These are phyloP conservation scores for Phaeosphaeriaceae sp. DNA, from an alignment of 2,329 filamentous ascomycete species.

Conservation along the genomic window DNA sequence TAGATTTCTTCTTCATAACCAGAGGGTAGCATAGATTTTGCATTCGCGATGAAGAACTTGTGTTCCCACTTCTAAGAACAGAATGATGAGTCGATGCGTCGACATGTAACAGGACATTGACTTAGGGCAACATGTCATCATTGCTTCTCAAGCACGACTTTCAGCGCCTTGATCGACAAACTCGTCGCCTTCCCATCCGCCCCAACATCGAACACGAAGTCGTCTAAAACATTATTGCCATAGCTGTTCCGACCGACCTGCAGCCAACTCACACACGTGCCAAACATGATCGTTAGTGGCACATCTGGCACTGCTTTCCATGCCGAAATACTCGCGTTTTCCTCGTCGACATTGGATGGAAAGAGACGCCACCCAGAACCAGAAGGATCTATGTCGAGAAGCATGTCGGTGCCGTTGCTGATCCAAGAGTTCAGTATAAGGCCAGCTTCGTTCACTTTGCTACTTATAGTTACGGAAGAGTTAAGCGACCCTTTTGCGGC, in stretches of 20 bases:
- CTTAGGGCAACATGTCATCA: background rate
- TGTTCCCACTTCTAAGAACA: too few relatives aligned
- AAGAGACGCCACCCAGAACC: background rate
- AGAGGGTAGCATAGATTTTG: too few relatives aligned
- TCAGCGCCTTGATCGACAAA: background rate
- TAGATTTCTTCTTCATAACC: too few relatives aligned
- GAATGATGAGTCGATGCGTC: background rate
- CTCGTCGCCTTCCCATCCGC: background rate
- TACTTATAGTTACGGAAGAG: background rate
- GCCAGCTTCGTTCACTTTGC: background rate
- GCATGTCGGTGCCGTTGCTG: background rate
- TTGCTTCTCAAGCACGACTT: background rate
- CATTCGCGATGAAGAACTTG: too few relatives aligned
- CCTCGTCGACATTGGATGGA: background rate
- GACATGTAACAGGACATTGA: background rate
- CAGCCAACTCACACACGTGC: background rate
- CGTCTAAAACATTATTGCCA: background rate
- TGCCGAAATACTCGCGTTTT: background rate
- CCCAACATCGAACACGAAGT: background rate
- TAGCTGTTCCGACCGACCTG: background rate
- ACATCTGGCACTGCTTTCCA: background rate
- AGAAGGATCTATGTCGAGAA: background rate
- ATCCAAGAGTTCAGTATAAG: background rate
- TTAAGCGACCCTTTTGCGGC: background rate
- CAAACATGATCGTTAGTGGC: background rate